These are phyloP conservation scores for Dendryphion nanum DNA, from an alignment of 2,329 filamentous ascomycete genomes.

Conservation along the genomic window DNA sequence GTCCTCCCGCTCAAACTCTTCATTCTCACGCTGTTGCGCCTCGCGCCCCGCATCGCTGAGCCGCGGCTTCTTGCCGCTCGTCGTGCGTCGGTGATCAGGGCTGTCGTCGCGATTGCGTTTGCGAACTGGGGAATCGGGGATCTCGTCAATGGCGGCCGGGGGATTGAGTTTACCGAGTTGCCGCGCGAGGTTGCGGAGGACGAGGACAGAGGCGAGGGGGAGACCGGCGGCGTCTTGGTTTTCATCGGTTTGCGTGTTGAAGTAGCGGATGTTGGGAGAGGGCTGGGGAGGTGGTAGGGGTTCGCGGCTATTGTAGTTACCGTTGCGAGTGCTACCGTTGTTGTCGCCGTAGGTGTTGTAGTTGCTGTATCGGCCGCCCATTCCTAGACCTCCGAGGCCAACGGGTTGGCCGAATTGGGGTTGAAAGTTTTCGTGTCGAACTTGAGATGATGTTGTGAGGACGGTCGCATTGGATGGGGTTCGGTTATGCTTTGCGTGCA, in stretches of 20 bases:
- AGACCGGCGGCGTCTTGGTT: constrained; percentile 66
- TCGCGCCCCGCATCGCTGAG: constrained; percentile 31
- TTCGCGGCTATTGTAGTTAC: constrained; percentile 9
- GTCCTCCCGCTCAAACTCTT: constrained; percentile 45
- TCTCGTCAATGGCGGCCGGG: constrained; percentile 19
- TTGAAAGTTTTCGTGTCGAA: constrained; percentile 26
- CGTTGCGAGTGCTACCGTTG: constrained; percentile 20
- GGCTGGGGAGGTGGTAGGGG: constrained; percentile 13
- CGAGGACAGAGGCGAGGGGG: constrained; percentile 73
- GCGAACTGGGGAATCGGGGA: constrained; percentile 29
- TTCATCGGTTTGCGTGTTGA: constrained; percentile 51
- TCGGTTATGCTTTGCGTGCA: constrained; percentile 49
- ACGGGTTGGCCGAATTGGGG: constrained; percentile 31
- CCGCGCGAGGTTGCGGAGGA: constrained; percentile 73
- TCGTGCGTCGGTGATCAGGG: constrained; percentile 23
- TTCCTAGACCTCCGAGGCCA: constrained; percentile 26
- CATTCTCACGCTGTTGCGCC: constrained; percentile 24
- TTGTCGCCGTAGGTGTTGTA: constrained; percentile 21
- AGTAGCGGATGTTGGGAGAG: constrained; percentile 35
- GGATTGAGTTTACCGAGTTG: constrained; percentile 40
- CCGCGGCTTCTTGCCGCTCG: constrained; percentile 45
- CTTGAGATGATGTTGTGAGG: constrained; percentile 26
- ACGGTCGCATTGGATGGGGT: constrained; percentile 37
- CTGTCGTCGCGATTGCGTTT: constrained; percentile 31
- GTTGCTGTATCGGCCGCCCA: constrained; percentile 19